These are phyloP conservation scores for Solanum hybrid DNA, from an alignment of 305 asterid species.

Conservation along the genomic window DNA sequence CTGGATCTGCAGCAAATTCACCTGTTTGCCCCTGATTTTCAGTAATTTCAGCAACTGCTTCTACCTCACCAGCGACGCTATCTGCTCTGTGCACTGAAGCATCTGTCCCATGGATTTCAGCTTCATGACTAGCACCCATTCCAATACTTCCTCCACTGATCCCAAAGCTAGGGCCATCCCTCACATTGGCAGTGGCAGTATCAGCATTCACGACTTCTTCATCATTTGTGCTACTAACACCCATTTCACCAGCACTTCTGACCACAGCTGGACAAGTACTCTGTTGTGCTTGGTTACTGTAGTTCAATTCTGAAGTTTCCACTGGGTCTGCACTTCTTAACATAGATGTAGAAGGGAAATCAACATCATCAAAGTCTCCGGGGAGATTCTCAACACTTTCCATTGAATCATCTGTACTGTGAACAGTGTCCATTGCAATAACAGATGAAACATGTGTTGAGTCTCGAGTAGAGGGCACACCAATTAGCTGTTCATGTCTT, in stretches of 20 bases:
- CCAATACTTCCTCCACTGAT: constrained; percentile 98
- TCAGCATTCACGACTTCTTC: constrained; percentile 94
- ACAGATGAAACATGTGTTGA: constrained; percentile 84
- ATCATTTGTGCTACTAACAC: constrained; percentile 92
- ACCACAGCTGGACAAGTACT: constrained; percentile 76
- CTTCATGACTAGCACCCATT: constrained; percentile 99
- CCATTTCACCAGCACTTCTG: constrained; percentile 79
- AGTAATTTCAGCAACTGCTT: constrained; percentile 79
- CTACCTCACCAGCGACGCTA: constrained; percentile 82
- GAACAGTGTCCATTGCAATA: constrained; percentile 92
- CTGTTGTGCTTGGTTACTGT: constrained; percentile 91
- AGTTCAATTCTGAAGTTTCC: constrained; percentile 86
- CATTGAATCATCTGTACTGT: constrained; percentile 79
- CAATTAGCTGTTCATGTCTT: constrained; percentile 49
- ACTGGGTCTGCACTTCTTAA: constrained; percentile 52
- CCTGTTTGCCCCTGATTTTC: constrained; percentile 87
- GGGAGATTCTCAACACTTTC: constrained; percentile 96
- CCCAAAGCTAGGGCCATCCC: constrained; percentile 84
- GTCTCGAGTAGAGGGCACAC: constrained; percentile 58
- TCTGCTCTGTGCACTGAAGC: constrained; percentile 72
- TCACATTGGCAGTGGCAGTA: constrained; percentile 73
- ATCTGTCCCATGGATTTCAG: constrained; percentile 89
- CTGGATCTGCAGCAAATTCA: constrained; percentile 91
- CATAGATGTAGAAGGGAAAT: constrained; percentile 67
- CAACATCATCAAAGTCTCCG: constrained; percentile 64